These are phyloP conservation scores for Ceratocystis huliohia DNA, from an alignment of 2,329 filamentous ascomycete species.

Conservation along the genomic window DNA sequence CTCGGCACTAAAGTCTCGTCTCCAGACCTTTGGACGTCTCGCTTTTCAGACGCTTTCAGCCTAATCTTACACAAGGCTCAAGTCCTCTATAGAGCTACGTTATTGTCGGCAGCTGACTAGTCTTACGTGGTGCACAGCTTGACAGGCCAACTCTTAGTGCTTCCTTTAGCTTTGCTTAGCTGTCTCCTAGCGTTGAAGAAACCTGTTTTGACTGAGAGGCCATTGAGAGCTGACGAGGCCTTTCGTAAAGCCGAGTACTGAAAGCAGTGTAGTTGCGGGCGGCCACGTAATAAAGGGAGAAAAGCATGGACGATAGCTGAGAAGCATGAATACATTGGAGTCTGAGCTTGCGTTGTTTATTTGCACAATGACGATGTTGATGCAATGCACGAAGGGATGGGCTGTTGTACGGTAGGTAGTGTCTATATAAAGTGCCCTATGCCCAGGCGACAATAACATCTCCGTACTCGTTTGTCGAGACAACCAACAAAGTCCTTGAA, in stretches of 20 bases:
- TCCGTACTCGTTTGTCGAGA: background rate
- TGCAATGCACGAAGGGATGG: background rate
- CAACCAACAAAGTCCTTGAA: background rate
- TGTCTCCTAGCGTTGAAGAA: background rate
- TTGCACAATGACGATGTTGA: background rate
- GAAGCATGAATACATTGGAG: background rate
- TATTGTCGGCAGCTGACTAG: background rate
- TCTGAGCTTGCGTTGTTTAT: background rate
- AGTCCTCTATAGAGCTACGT: background rate
- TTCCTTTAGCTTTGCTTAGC: background rate
- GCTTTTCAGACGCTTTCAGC: background rate
- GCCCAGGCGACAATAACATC: background rate
- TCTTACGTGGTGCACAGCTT: background rate
- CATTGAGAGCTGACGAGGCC: conserved; percentile 14
- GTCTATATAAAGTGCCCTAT: background rate
- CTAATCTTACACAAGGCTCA: background rate
- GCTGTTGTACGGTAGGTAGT: background rate
- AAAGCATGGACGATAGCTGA: background rate
- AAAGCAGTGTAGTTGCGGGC: conserved; percentile 8
- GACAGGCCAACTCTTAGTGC: background rate
- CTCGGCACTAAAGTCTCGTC: background rate
- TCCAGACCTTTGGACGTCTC: background rate
- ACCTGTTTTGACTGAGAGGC: background rate
- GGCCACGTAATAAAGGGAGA: conserved; percentile 14
- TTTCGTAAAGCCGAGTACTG: conserved; percentile 9